These are phyloP conservation scores for Martiniozyma abietophila DNA, from an alignment of 805 yeast genomes.

Conservation along the genomic window DNA sequence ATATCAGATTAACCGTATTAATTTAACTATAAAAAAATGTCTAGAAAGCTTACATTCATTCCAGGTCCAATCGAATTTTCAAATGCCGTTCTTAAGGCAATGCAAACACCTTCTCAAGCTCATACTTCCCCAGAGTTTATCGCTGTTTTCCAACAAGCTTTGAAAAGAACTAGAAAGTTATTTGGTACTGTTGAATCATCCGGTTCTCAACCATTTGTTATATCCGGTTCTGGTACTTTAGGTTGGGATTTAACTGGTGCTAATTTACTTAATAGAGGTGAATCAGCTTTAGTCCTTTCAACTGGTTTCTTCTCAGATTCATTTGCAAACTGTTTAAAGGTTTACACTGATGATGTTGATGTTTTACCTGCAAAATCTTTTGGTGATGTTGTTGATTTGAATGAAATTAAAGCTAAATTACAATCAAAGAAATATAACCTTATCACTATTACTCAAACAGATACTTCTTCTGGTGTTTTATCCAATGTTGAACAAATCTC, in stretches of 20 bases:
- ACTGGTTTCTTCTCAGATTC: conserved; percentile 88
- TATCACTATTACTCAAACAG: conserved; percentile 88
- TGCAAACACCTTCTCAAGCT: conserved; percentile 77
- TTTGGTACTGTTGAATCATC: conserved; percentile 58
- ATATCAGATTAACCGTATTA: too few species aligned
- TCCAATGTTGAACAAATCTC: conserved; percentile 59
- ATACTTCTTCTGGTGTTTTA: conserved; percentile 93
- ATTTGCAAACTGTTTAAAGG: conserved; percentile 64
- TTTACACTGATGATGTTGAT: conserved; percentile 72
- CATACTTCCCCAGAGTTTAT: conserved; percentile 85
- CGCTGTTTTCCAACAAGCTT: conserved; percentile 57
- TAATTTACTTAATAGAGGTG: conserved; percentile 58
- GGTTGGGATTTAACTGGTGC: conserved; percentile 92
- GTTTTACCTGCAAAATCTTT: conserved; percentile 53
- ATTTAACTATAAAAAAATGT: not conserved
- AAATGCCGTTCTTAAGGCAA: conserved; percentile 67
- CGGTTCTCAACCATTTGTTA: conserved; percentile 68
- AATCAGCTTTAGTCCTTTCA: conserved; percentile 69
- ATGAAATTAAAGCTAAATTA: conserved; percentile 47
- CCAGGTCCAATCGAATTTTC: conserved; percentile 44
- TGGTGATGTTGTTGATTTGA: conserved; percentile 61
- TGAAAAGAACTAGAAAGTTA: conserved; percentile 59
- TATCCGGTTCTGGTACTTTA: conserved; percentile 87
- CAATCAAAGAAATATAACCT: conserved; percentile 40
- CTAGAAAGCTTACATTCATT: conserved; percentile 27